Conservation (phyloP, 345 rosid genomes). For the Hibiscus trionum region DNA sequence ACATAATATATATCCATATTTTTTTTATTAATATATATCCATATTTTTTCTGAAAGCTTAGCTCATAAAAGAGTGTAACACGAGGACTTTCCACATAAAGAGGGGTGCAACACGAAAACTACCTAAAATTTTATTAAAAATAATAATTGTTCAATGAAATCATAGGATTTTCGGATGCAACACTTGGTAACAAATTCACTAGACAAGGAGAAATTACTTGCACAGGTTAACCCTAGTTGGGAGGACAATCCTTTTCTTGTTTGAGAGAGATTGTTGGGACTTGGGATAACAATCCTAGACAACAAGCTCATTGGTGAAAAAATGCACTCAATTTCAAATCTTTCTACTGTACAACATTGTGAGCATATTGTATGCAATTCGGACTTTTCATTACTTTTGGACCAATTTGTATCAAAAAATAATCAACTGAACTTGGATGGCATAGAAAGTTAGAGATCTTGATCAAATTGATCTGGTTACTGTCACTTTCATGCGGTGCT, state of each 20-base stretch:
- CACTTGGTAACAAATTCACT: not conserved
- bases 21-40: too few relatives aligned
- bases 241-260: too few relatives aligned
- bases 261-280: too few relatives aligned
- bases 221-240: not conserved
- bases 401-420: too few relatives aligned
- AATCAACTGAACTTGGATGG: not conserved
- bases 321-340: not conserved
- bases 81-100: too few relatives aligned
- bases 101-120: too few relatives aligned
- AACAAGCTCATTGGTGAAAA: not conserved
- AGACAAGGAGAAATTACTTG: not conserved
- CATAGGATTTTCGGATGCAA: not conserved
- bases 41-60: too few relatives aligned
- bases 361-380: not conserved
- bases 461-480: not conserved
- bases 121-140: too few relatives aligned
- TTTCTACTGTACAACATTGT: not conserved
- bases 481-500: not conserved
- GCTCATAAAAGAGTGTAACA: too few relatives aligned
- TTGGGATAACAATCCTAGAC: not conserved
- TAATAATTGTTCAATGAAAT: too few relatives aligned
- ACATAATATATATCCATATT: too few relatives aligned
- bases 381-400: not conserved
- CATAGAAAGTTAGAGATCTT: not conserved